phyloP scores from a whole-genome alignment of 768 basidiomycete species.

The Lanmaoa pseudosensibilis region DNA sequence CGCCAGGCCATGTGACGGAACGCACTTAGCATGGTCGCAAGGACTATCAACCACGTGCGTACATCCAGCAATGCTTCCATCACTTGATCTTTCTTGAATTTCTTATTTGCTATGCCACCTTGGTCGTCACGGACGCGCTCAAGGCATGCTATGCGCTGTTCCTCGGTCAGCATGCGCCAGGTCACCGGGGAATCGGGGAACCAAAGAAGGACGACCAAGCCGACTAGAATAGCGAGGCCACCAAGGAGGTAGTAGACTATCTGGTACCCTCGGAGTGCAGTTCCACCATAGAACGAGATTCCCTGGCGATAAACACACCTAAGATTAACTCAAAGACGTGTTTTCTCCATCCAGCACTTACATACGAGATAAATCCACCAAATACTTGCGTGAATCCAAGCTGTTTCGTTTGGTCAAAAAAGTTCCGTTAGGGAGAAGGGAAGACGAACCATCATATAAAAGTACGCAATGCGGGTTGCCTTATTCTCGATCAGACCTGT shows the following conservation, averaged over 20 bases:
- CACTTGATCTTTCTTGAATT: constrained; percentile 1
- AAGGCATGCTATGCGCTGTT: constrained; percentile 37
- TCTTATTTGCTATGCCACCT: constrained; percentile 4
- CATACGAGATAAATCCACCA: constrained; percentile 42
- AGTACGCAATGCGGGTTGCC: constrained; percentile 36
- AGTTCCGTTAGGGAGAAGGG: background rate
- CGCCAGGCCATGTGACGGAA: background rate
- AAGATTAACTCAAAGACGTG: background rate
- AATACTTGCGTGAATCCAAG: constrained; percentile 31
- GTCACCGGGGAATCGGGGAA: constrained; percentile 43
- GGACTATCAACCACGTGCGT: constrained; percentile 30
- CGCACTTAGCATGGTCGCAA: constrained; percentile 22
- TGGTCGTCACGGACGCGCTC: constrained; percentile 42
- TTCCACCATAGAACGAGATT: constrained; percentile 35
- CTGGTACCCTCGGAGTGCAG: constrained; percentile 28
- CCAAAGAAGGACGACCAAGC: constrained; percentile 34
- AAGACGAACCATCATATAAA: constrained; percentile 37
- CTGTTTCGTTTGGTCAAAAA: constrained; percentile 4
- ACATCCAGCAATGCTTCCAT: constrained; percentile 21
- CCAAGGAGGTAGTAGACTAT: constrained; percentile 35
- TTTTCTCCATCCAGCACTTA: constrained; percentile 5
- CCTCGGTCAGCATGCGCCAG: constrained; percentile 35
- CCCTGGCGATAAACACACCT: background rate
- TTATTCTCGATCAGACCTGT: constrained; percentile 4
- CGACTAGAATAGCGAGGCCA: constrained; percentile 39